Base-by-base conservation (phyloP, 352 stramenopile species). In the Phytopythium kandeliae region DNA sequence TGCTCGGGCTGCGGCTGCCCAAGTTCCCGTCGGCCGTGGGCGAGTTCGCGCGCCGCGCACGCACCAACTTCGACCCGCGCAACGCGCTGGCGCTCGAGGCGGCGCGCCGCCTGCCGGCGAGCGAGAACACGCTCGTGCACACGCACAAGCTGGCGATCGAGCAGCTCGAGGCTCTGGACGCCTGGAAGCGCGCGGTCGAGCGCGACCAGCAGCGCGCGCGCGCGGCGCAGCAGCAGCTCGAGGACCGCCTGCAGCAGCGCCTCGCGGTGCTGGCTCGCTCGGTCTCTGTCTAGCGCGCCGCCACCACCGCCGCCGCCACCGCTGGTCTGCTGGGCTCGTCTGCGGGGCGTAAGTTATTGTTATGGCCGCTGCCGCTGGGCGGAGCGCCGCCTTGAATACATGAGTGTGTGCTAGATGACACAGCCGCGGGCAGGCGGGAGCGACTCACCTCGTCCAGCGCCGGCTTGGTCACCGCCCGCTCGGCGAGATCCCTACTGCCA, bases 61-160 rank as follows among this genome's bases (percentile, higher is more conserved):
- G 68, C 55, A 73, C 63, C 48, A 82, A 84, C 53, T 82, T 78
- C 51, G 70, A 86, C 59, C 70, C 69, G 30, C 64, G 77, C 60
- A 74, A 65, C 54, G 66, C 73, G 21, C 51, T 86, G 50, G 63
- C 72, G 30, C 61, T 76, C 55, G 71, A 92, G 54, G 65, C 66
- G 36, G 61, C 65, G 65, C 78, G 82, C 35, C 71, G 74, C 52
- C 67, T 92, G n/a, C 72, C 76, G 31, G 62, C 61, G 5, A 76
- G 70, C 51, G 82, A 92, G 62, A 86, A 74, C 59, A 72, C 80
- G 11, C 73, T 90, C 55, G 66, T 90, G 49, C 71, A 84, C 48
- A 84, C 71, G 45, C 82, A 92, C 34, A 82, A 80, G 47, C 61
- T 89, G n/a, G 82, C 75, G 51, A 74, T 87, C 43, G 67, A 87